Conservation (phyloP, 1,139 yeast species). For the Entelexis sorbosivorans region DNA sequence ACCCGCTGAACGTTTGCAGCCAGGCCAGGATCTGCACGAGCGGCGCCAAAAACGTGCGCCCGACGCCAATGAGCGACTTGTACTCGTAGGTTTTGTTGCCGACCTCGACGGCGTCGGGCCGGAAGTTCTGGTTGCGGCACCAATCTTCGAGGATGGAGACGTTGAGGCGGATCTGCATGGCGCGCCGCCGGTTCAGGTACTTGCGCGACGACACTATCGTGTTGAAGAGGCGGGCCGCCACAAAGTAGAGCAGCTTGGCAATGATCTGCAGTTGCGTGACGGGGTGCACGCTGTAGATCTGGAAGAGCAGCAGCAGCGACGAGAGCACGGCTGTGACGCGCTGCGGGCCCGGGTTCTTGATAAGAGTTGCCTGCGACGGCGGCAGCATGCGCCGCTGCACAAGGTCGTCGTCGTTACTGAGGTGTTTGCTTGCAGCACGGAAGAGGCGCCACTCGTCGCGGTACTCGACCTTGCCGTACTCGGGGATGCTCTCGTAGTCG, state of each 20-base stretch:
- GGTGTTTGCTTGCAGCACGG: constrained; percentile 27
- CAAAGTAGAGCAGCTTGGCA: constrained; percentile 69
- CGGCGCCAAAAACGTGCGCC: constrained; percentile 59
- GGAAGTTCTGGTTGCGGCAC: constrained; percentile 68
- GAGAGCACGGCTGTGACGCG: constrained; percentile 77
- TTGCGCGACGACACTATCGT: constrained; percentile 48
- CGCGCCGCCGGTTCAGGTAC: constrained; percentile 68
- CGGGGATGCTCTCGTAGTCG: constrained; percentile 38
- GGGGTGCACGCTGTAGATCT: constrained; percentile 69
- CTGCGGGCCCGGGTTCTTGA: constrained; percentile 73
- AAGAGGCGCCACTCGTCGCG: constrained; percentile 38
- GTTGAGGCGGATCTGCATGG: constrained; percentile 80
- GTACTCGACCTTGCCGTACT: constrained; percentile 33
- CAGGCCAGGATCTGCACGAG: constrained; percentile 75
- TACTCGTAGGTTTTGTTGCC: constrained; percentile 24
- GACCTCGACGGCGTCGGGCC: constrained; percentile 34
- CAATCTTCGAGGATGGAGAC: constrained; percentile 84
- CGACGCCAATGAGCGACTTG: constrained; percentile 38
- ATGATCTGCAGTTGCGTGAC: constrained; percentile 64
- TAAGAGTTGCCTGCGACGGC: constrained; percentile 51
- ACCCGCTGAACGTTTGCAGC: constrained; percentile 72
- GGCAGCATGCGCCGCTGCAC: constrained; percentile 54
- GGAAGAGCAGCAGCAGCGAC: constrained; percentile 75
- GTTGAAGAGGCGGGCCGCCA: constrained; percentile 64
- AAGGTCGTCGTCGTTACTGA: constrained; percentile 44